A percentile compares a stretch with the other conserved stretches of the same genome.
These are phyloP conservation scores for Macrolepiota dolichaula DNA, from an alignment of 768 basidiomycete genomes.

Conservation along the genomic window DNA sequence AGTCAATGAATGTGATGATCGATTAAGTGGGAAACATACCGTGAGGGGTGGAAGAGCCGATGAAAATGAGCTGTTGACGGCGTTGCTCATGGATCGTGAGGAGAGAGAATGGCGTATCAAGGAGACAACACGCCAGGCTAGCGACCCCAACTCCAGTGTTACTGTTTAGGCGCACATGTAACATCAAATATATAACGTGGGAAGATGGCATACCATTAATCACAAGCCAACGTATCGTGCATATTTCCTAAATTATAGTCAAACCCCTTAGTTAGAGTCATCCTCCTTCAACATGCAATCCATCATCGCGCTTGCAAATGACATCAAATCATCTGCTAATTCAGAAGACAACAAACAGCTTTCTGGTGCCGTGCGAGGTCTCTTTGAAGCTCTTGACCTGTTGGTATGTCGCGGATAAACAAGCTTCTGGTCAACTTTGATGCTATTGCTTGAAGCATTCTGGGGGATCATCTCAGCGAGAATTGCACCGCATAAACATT, in stretches of 20 bases:
- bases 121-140: not conserved
- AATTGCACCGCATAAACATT: not conserved
- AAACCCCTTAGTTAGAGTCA: not conserved
- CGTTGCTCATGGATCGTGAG: constrained; percentile 13
- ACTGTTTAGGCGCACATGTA: not conserved
- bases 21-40: constrained; percentile 15
- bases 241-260: not conserved
- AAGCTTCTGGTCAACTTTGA: not conserved
- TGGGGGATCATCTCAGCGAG: not conserved
- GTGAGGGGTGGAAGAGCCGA: constrained; percentile 27
- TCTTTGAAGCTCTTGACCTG: not conserved
- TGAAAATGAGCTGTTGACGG: constrained; percentile 26
- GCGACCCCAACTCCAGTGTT: not conserved
- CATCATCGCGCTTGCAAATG: not conserved
- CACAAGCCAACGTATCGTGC: not conserved
- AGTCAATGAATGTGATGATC: not conserved
- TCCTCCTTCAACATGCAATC: not conserved
- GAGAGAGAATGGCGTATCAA: not conserved
- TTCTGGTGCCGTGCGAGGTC: not conserved
- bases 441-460: constrained; percentile 5
- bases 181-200: not conserved
- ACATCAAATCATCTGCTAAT: not conserved
- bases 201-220: not conserved
- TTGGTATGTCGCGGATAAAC: not conserved
- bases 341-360: not conserved